phyloP scores from a whole-genome alignment of 257 asterid genomes.

The Craterostigma plantagineum region DNA sequence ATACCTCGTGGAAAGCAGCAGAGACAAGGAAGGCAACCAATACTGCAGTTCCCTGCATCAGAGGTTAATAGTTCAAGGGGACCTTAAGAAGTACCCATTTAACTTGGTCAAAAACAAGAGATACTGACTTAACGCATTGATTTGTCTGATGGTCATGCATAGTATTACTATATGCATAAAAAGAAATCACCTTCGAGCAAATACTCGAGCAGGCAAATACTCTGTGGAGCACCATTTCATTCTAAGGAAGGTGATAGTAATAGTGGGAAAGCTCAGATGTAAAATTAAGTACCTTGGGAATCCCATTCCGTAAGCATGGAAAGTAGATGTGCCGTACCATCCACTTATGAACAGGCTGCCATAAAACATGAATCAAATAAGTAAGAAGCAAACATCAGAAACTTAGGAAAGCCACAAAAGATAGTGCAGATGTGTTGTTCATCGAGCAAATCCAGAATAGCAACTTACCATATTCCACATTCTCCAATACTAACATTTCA shows the following conservation, averaged over 20 bases:
- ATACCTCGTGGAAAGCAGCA: slow-evolving; percentile 95
- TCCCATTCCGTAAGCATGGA: slow-evolving; percentile 80
- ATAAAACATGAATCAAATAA: slow-evolving; percentile 9
- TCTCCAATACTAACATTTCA: slow-evolving; percentile 76
- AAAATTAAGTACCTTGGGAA: slow-evolving; percentile 57
- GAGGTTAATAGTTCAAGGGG: no score
- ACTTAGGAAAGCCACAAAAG: slow-evolving; percentile 1
- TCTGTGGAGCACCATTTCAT: no score
- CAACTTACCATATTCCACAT: slow-evolving; percentile 98
- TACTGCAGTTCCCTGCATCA: slow-evolving; percentile 58
- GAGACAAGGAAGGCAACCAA: slow-evolving; percentile 73
- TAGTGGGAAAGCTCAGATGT: not conserved
- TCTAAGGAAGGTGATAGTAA: not conserved
- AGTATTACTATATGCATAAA: no score
- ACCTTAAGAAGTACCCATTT: no score
- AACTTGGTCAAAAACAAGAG: no score
- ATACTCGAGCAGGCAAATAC: no score
- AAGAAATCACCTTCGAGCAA: no score
- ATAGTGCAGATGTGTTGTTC: no score
- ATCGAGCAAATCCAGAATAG: no score
- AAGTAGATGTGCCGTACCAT: slow-evolving; percentile 90
- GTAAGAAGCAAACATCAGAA: slow-evolving; percentile 8
- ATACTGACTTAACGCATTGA: no score
- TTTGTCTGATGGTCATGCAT: no score
- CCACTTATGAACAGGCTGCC: slow-evolving; percentile 99